These are phyloP conservation scores for Rhynchospora breviuscula DNA, from an alignment of 176 grass and related monocot species.

Conservation along the genomic window DNA sequence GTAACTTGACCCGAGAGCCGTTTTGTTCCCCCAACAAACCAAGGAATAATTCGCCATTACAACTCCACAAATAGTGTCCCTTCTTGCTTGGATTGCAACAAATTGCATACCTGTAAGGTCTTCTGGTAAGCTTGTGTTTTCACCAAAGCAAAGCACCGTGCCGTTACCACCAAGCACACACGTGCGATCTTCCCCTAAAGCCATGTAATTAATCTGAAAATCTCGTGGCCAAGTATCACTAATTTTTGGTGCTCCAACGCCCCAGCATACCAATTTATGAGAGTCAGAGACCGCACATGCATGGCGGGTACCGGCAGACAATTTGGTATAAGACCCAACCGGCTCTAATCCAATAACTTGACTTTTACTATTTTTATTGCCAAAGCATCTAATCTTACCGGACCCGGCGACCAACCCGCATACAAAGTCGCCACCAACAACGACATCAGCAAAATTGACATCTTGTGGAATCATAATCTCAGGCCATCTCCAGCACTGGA, in stretches of 20 bases:
- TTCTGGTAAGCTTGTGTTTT: slow-evolving; percentile 27
- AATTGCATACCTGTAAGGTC: slow-evolving; percentile 39
- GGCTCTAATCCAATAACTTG: slow-evolving; percentile 29
- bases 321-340: slow-evolving; percentile 29
- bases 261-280: slow-evolving; percentile 52
- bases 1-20: slow-evolving; percentile 7
- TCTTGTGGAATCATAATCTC: background rate
- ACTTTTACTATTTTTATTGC: slow-evolving; percentile 7
- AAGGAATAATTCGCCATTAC: slow-evolving; percentile 77
- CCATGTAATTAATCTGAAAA: slow-evolving; percentile 32
- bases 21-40: slow-evolving; percentile 61
- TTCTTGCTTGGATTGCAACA: slow-evolving; percentile 56
- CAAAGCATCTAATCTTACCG: slow-evolving; percentile 49
- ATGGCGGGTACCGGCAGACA: slow-evolving; percentile 61
- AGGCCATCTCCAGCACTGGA: slow-evolving; percentile 68
- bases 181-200: slow-evolving; percentile 52
- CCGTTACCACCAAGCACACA: slow-evolving; percentile 61
- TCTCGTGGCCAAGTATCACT: background rate
- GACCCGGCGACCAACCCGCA: slow-evolving; percentile 46
- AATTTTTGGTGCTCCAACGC: slow-evolving; percentile 31
- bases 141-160: slow-evolving; percentile 52
- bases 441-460: slow-evolving; percentile 39
- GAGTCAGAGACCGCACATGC: slow-evolving; percentile 44
- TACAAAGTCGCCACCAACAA: slow-evolving; percentile 60
- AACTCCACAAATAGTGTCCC: slow-evolving; percentile 62